phyloP scores from a whole-genome alignment of 192 early-diverging fungal species.

The Spizellomyces punctatus region DNA sequence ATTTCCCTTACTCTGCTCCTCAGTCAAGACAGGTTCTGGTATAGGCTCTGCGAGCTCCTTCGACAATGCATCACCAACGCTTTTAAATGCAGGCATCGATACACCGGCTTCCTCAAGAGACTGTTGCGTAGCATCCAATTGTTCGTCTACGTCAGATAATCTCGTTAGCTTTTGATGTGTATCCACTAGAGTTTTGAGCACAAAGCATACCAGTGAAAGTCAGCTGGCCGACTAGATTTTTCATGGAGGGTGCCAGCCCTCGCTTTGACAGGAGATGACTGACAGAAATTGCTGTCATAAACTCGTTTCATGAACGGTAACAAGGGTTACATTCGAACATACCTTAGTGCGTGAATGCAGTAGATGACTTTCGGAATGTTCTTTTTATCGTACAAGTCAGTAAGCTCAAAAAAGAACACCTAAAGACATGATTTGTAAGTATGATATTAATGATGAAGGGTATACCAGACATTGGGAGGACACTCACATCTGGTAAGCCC shows the following conservation, averaged over 20 bases:
- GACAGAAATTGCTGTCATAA: constrained; percentile 12
- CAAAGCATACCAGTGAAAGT: constrained; percentile 74
- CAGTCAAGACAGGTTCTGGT: constrained; percentile 8
- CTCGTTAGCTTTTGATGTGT: not conserved
- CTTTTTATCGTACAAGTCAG: constrained; percentile 97
- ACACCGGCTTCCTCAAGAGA: constrained; percentile 81
- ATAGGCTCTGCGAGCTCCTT: constrained; percentile 37
- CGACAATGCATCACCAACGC: constrained; percentile 71
- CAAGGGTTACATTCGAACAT: not conserved
- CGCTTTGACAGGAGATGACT: constrained; percentile 88
- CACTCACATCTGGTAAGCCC: constrained; percentile 76
- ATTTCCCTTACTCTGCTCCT: constrained; percentile 37
- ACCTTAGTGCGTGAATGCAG: constrained; percentile 95
- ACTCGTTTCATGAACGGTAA: not conserved
- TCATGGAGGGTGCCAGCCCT: constrained; percentile 84
- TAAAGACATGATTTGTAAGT: not conserved
- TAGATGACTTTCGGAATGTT: constrained; percentile 99
- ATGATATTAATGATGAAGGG: no score
- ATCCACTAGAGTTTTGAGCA: not conserved
- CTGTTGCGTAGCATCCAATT: constrained; percentile 76
- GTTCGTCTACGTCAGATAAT: constrained; percentile 48
- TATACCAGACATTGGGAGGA: no score
- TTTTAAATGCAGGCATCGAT: constrained; percentile 87
- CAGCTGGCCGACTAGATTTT: constrained; percentile 89
- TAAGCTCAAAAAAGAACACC: constrained; percentile 97